Conservation (phyloP, 179 eudicot species). For the Patellifolia procumbens region DNA sequence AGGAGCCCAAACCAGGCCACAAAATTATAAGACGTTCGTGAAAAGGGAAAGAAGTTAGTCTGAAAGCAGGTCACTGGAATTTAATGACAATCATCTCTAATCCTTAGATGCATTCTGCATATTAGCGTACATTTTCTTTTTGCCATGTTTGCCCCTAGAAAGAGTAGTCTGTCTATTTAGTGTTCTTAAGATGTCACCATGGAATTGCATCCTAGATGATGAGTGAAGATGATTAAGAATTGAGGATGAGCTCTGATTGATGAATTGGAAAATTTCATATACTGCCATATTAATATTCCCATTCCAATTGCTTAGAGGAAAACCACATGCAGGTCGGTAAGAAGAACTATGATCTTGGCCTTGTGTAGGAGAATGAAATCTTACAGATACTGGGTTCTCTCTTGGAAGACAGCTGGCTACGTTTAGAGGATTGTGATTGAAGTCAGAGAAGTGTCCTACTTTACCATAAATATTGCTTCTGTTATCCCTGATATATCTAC, state of each 20-base stretch:
- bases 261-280: too few relatives aligned
- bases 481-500: slow-evolving; percentile 6
- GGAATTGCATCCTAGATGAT: too few relatives aligned
- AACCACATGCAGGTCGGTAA: neutral
- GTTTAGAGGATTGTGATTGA: slow-evolving; percentile 3
- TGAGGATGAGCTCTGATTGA: too few relatives aligned
- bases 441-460: slow-evolving; percentile 19
- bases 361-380: slow-evolving; percentile 16
- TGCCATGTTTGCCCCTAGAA: neutral
- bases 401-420: slow-evolving; percentile 15
- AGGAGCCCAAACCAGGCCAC: too few relatives aligned
- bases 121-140: neutral
- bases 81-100: neutral
- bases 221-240: too few relatives aligned
- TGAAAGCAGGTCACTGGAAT: neutral
- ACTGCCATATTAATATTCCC: neutral
- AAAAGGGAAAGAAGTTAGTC: neutral
- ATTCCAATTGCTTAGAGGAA: slow-evolving; percentile 29
- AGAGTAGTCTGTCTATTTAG: too few relatives aligned
- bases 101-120: neutral
- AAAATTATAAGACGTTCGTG: neutral
- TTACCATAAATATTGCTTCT: neutral
- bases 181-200: neutral
- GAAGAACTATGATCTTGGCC: slow-evolving; percentile 22
- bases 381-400: slow-evolving; percentile 17